Conservation (phyloP, 1,284 basidiomycete species). For the Cutaneotrichosporon mucoides region DNA sequence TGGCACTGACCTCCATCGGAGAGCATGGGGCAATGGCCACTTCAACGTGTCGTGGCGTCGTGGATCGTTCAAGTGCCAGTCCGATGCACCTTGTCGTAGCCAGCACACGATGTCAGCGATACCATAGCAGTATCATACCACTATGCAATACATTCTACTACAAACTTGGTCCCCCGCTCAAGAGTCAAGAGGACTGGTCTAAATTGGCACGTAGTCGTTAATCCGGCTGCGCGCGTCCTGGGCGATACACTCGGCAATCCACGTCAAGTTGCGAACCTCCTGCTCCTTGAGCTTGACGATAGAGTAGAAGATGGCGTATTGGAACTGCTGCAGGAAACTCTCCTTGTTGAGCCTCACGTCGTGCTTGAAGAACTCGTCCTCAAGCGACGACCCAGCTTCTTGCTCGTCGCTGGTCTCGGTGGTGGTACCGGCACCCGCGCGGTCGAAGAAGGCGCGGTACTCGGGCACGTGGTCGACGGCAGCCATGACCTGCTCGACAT, state of each 20-base stretch:
- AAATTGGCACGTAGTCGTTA: slow-evolving; percentile 85
- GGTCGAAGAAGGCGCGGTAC: slow-evolving; percentile 85
- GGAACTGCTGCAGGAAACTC: slow-evolving; percentile 92
- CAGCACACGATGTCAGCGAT: too few relatives aligned
- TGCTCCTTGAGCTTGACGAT: slow-evolving; percentile 99
- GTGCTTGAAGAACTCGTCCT: slow-evolving; percentile 92
- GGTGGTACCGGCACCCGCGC: slow-evolving; percentile 47
- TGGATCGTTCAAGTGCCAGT: too few relatives aligned
- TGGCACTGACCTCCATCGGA: too few relatives aligned
- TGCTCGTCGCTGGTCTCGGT: slow-evolving; percentile 22
- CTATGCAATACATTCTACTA: slow-evolving; percentile 7
- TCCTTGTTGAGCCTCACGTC: slow-evolving; percentile 93
- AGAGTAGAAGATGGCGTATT: slow-evolving; percentile 86
- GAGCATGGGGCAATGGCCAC: too few relatives aligned
- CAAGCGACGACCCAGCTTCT: slow-evolving; percentile 56
- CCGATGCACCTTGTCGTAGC: too few relatives aligned
- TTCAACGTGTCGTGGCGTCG: too few relatives aligned
- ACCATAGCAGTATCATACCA: neutral
- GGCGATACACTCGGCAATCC: slow-evolving; percentile 96
- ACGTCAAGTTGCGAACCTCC: slow-evolving; percentile 93
- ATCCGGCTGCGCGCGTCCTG: slow-evolving; percentile 86
- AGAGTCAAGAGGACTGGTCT: too few relatives aligned
- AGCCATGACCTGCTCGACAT: slow-evolving; percentile 85
- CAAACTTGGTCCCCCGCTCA: neutral
- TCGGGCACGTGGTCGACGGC: slow-evolving; percentile 85